These are phyloP conservation scores for Aspergillus transmontanensis DNA, from an alignment of 2,329 filamentous ascomycete species.

Conservation along the genomic window DNA sequence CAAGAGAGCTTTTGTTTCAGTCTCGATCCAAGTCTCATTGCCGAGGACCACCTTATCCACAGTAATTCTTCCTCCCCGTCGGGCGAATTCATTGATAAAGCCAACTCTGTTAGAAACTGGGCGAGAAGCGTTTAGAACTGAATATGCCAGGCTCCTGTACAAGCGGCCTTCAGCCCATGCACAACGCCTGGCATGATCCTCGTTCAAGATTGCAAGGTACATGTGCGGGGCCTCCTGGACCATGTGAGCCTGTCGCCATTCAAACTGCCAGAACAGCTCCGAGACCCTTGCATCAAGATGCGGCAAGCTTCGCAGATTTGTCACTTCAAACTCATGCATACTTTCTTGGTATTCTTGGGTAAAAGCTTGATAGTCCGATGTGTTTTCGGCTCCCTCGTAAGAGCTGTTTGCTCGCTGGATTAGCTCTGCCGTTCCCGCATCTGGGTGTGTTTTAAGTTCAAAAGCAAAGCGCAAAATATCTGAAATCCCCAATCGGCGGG, in stretches of 20 bases:
- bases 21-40: constrained; percentile 20
- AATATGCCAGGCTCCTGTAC: constrained; percentile 59
- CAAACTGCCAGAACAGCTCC: constrained; percentile 53
- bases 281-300: constrained; percentile 53
- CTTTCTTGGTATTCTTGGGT: constrained; percentile 38
- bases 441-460: constrained; percentile 37
- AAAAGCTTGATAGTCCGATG: constrained; percentile 32
- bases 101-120: constrained; percentile 23
- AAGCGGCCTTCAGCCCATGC: constrained; percentile 59
- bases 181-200: constrained; percentile 57
- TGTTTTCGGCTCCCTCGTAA: constrained; percentile 15
- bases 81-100: constrained; percentile 37
- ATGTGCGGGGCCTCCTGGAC: constrained; percentile 44
- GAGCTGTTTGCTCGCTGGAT: constrained; percentile 33
- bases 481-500: constrained; percentile 35
- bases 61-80: constrained; percentile 39
- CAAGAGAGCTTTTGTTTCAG: constrained; percentile 23
- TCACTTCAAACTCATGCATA: background rate
- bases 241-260: constrained; percentile 23
- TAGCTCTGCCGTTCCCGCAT: constrained; percentile 32
- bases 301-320: constrained; percentile 11
- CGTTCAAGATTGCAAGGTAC: constrained; percentile 67
- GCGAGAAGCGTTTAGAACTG: constrained; percentile 47
- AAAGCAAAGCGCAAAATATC: constrained; percentile 43
- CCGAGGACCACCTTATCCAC: constrained; percentile 30